Evolutionary conservation across 177 flowering plant genomes (phyloP), one percentile per base, ranked within the genome.

Genomic region (Vitis hybrid): DNA sequence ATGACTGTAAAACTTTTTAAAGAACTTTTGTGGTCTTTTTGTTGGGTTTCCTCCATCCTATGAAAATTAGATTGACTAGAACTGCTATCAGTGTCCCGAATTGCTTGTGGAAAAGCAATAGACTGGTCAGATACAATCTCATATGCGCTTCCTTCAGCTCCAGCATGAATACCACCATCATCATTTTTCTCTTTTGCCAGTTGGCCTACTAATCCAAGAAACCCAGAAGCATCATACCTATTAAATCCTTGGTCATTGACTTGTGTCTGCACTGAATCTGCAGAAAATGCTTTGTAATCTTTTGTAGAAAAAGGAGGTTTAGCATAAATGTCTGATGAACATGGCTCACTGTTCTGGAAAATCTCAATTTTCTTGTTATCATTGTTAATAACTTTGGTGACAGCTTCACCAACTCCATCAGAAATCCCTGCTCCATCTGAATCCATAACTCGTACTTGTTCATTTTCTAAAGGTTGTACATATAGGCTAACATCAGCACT

Each of bases 371-470:
- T 56, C 68, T 70, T 76, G 51, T 39, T 69, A 11, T 66, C 85
- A 76, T 60, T 51, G 50, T 53, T 57, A 1, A 51, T 29, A 60
- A 60, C 66, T 19, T 59, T 82, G 16, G 55, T 14, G 64, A 49
- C 66, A 75, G 80, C 60, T 56, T 63, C 68, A 60, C 55, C 68
- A 61, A 70, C 78, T 62, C 75, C 77, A 78, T 77, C 76, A 69
- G 86, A 84, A 67, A 84, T 70, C 57, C 71, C 76, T 51, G 77
- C 92, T 55, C 79, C 88, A 80, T 77, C 86, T 52, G 88, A 76
- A 66, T 82, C 84, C 53, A 70, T 68, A 52, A 67, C 51, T 57
- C 74, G 73, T 11, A 65, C 80, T 50, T 9, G 61, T 59, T 79
- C 86, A 73, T 67, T 55, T 77, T 82, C 91, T 64, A 72, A 73